Evolutionary conservation across 345 rosid genomes (phyloP).

Genomic region (Arabis alpina): DNA sequence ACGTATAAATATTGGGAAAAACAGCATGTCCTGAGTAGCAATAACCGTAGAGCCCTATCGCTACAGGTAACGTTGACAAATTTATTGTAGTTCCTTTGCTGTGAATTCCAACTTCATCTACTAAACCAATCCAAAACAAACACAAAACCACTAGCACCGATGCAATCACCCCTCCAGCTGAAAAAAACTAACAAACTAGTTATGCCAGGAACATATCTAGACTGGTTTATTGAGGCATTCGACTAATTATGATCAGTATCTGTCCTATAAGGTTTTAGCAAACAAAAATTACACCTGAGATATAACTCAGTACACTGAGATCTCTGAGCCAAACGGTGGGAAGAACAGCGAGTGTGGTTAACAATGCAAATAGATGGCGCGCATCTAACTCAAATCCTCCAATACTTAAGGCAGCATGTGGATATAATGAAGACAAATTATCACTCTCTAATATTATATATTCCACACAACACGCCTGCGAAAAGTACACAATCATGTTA

Average conservation of each 20-base stretch:
- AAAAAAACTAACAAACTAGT: conserved; percentile 24
- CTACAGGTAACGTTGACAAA: conserved; percentile 82
- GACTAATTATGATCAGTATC: background rate
- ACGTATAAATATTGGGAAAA: conserved; percentile 91
- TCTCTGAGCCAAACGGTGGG: conserved; percentile 97
- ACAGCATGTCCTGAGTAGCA: conserved; percentile 99
- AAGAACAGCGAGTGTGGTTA: conserved; percentile 79
- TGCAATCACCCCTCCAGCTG: conserved; percentile 97
- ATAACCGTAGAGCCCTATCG: conserved; percentile 92
- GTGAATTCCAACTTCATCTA: conserved; percentile 71
- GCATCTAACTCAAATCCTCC: conserved; percentile 65
- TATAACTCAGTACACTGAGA: conserved; percentile 82
- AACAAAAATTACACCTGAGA: conserved; percentile 62
- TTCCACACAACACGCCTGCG: conserved; percentile 94
- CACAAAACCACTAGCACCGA: conserved; percentile 78
- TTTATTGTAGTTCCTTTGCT: conserved; percentile 70
- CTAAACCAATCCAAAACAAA: conserved; percentile 88
- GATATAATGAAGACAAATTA: conserved; percentile 79
- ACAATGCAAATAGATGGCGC: conserved; percentile 69
- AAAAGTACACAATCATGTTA: background rate
- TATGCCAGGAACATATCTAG: conserved; percentile 22
- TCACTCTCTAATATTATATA: conserved; percentile 92
- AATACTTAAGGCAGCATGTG: conserved; percentile 69
- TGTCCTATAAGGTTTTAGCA: background rate
- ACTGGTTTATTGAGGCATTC: background rate